A percentile compares a stretch with the other conserved stretches of the same genome.
Evolutionary conservation across 1,139 yeast genomes (phyloP).

Genomic region (Lodderomyces parapsilosis): DNA sequence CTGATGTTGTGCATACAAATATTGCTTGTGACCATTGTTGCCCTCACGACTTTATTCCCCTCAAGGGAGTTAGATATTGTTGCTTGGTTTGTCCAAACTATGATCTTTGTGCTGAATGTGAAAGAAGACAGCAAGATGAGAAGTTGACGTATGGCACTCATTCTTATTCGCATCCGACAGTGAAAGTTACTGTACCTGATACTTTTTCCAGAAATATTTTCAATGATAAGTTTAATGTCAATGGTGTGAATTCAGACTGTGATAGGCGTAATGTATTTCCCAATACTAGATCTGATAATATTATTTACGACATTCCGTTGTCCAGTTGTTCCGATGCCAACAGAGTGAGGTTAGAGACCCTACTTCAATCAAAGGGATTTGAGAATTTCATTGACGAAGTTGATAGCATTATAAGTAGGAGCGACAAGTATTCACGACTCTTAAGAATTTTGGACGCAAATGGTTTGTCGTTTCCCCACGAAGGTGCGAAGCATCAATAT

Average conservation of each 20-base stretch:
- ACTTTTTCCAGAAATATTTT: slow-evolving; percentile 1
- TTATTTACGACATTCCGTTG: slow-evolving; percentile 29
- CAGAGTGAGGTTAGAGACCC: slow-evolving; percentile 19
- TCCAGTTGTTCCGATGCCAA: slow-evolving; percentile 21
- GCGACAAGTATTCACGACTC: slow-evolving; percentile 28
- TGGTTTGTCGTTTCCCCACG: slow-evolving; percentile 14
- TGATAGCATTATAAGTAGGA: slow-evolving; percentile 21
- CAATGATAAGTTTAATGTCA: not conserved
- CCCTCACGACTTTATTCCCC: slow-evolving; percentile 27
- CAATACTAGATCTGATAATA: slow-evolving; percentile 12
- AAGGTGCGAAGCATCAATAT: not conserved
- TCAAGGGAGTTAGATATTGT: slow-evolving; percentile 51
- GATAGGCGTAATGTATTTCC: not conserved
- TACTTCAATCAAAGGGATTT: slow-evolving; percentile 20
- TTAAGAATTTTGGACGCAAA: slow-evolving; percentile 14
- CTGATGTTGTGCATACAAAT: slow-evolving; percentile 18
- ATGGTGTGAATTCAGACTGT: not conserved
- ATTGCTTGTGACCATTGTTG: slow-evolving; percentile 45
- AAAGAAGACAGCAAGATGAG: slow-evolving; percentile 20
- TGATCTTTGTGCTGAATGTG: slow-evolving; percentile 58
- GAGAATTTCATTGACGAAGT: slow-evolving; percentile 23
- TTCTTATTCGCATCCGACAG: slow-evolving; percentile 30
- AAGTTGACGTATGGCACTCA: slow-evolving; percentile 22
- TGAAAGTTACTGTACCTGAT: slow-evolving; percentile 25
- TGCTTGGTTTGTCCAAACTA: slow-evolving; percentile 56